These are phyloP conservation scores for Syncephalastrum racemosum DNA, from an alignment of 371 early-diverging fungal species.

Conservation along the genomic window DNA sequence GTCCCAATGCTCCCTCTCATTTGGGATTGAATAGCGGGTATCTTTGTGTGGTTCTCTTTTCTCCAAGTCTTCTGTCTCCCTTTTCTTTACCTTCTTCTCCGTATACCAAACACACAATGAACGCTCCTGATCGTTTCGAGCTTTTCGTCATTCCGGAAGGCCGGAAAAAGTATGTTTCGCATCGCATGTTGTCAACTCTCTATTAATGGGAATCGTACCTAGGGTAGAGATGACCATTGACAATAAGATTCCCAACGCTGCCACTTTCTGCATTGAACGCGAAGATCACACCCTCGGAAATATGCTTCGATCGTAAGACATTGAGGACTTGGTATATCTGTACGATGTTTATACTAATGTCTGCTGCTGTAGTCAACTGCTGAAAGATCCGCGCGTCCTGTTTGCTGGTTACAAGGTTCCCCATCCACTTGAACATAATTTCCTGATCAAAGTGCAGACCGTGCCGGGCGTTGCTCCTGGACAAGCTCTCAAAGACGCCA, in stretches of 20 bases:
- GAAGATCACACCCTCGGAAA: constrained; percentile 99
- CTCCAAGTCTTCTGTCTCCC: constrained; percentile 1
- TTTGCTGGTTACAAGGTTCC: constrained; percentile 98
- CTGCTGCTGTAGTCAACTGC: constrained; percentile 68
- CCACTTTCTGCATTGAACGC: constrained; percentile 88
- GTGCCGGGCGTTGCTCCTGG: constrained; percentile 82
- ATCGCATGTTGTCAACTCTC: background rate
- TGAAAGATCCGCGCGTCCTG: constrained; percentile 89
- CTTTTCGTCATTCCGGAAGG: constrained; percentile 90
- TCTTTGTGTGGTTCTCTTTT: no score
- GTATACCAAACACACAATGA: constrained; percentile 56
- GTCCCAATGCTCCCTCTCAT: no score
- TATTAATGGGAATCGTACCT: background rate
- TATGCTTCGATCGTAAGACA: constrained; percentile 82
- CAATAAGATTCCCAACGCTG: constrained; percentile 93
- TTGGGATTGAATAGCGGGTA: no score
- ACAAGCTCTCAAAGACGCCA: constrained; percentile 76
- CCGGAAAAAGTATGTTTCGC: constrained; percentile 67
- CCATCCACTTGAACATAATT: constrained; percentile 95
- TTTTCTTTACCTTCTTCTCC: constrained; percentile 1
- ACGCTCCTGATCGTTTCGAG: constrained; percentile 91
- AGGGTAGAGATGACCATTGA: constrained; percentile 86
- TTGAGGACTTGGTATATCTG: background rate
- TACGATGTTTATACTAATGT: background rate
- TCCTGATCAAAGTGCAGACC: constrained; percentile 91